Conservation (phyloP, 2,329 filamentous ascomycete genomes). For the Fusarium globosum region DNA sequence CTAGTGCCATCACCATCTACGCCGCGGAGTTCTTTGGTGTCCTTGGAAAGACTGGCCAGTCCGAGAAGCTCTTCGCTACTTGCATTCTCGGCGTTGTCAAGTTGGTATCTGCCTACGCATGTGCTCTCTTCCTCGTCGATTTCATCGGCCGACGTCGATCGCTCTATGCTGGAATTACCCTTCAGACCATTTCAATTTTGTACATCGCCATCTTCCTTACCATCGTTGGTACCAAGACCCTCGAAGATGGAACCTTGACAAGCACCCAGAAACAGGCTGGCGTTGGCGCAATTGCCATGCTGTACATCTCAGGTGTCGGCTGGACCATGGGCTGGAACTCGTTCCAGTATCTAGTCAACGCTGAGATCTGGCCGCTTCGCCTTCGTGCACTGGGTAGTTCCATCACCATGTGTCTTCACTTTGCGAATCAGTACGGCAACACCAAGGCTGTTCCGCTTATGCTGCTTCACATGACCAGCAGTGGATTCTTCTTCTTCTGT, state of each 20-base stretch:
- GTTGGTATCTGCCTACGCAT: constrained; percentile 14
- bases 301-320: constrained; percentile 11
- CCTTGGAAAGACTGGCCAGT: constrained; percentile 20
- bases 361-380: constrained; percentile 19
- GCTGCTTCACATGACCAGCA: constrained; percentile 6
- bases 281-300: constrained; percentile 10
- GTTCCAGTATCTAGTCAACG: constrained; percentile 11
- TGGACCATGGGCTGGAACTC: constrained; percentile 26
- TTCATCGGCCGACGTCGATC: constrained; percentile 19
- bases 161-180: constrained; percentile 4
- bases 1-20: constrained; percentile 17
- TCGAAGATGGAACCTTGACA: constrained; percentile 7
- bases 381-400: constrained; percentile 20
- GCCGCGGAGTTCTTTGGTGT: constrained; percentile 20
- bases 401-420: constrained; percentile 16
- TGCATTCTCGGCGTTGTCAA: constrained; percentile 21
- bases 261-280: constrained; percentile 12
- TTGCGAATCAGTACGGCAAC: constrained; percentile 21
- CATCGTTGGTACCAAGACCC: constrained; percentile 5
- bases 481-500: constrained; percentile 21
- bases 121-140: constrained; percentile 21
- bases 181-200: constrained; percentile 6
- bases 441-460: constrained; percentile 17
- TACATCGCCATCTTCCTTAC: constrained; percentile 22
- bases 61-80: constrained; percentile 20